Base-by-base conservation (phyloP, 129 eudicot species). In the Chrysanthemum makinoi region DNA sequence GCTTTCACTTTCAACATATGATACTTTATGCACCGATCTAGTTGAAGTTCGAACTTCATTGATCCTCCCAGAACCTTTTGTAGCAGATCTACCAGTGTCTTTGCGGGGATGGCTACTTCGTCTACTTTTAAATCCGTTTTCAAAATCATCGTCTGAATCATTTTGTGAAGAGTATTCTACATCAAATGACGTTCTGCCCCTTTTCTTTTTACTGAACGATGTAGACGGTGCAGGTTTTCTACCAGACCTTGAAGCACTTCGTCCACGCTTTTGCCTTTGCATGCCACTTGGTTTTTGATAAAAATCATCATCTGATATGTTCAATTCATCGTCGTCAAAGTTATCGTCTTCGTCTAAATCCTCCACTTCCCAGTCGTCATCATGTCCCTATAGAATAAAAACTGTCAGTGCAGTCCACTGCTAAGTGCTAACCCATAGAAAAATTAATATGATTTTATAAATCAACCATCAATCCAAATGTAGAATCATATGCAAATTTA, bases 1-100 rank as follows among this genome's bases (percentile, higher is more conserved):
- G 60, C 97, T 95, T 69, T 80, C 98, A 74, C 97, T 90, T 83
- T 95, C 99, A 26, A 50, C 96, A 77, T 95, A 95, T 69, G 99
- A 95, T n/a, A 95, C 96, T 85, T 88, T 95, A 66, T 96, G 87
- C 62, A 83, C 86, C 3, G 97, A 87, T 58, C 99, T 85, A 60
- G 83, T 82, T 71, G 99, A 95, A 49, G 94, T 81, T 55, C 99
- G 80, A 28, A 80, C 73, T 65, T 90, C 99, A 81, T 79, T 88
- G 65, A 66, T 81, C 83, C 88, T 85, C 39, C 79, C 69, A 55
- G 89, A 82, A 73, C 56, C 75, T 73, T 77, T 83, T 15, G 79
- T 55, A 61, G 80, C 54, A 62, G 82, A 82, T 62, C 77, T 81
- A 61, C 78, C 84, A 69, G 66, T 77, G 67, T 82, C 84, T 62